phyloP scores from a whole-genome alignment of 768 basidiomycete species.

The Agrocybe pediades region DNA sequence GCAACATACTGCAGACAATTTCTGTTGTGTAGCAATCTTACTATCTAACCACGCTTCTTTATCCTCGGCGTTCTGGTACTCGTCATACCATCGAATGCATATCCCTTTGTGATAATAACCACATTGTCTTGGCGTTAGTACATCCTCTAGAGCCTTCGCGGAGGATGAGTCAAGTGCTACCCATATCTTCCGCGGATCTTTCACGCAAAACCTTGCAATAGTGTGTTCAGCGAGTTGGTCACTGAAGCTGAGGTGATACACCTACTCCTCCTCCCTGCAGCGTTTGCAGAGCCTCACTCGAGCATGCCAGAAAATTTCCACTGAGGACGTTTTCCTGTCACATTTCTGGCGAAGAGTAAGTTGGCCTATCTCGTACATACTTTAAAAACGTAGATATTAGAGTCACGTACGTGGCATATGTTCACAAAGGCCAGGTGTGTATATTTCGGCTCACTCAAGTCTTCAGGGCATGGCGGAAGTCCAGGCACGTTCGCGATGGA shows the following conservation, averaged over 20 bases:
- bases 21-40: not conserved
- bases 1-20: not conserved
- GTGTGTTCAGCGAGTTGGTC: no score
- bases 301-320: not conserved
- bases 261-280: not conserved
- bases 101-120: no score
- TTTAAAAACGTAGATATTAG: not conserved
- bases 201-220: no score
- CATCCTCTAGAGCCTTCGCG: no score
- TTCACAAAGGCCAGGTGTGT: constrained; percentile 21
- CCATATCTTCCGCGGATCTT: no score
- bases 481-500: constrained; percentile 14
- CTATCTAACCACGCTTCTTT: not conserved
- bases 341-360: not conserved
- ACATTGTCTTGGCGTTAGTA: no score
- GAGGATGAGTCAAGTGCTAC: no score
- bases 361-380: not conserved
- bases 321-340: not conserved
- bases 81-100: no score
- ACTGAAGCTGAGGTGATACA: no score
- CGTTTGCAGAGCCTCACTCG: constrained; percentile 1
- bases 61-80: not conserved
- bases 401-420: constrained; percentile 17
- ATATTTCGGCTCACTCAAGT: constrained; percentile 28
- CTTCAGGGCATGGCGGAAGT: constrained; percentile 24